Base-by-base conservation (phyloP, 1,284 basidiomycete genomes). In the Coniophora puteana region DNA sequence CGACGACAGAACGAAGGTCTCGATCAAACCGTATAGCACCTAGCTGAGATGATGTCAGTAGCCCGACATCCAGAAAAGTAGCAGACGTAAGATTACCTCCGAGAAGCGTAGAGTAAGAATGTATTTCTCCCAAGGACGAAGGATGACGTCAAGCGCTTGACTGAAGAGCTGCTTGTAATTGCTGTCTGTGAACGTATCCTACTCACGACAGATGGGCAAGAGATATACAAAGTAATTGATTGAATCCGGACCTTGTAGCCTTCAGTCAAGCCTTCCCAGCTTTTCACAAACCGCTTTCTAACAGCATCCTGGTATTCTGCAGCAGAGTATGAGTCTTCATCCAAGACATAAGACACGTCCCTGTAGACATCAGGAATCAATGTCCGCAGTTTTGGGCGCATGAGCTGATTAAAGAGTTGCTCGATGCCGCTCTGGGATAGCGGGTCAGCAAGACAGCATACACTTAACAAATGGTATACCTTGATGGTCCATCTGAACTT, bases 21-120 rank as follows among this genome's bases (percentile, higher is more conserved):
- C 89, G 82, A 57, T 99, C 96, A 59, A 97, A 96, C 12, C 93
- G 87, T 46, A 99, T 86, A 3, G 94, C 94, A n/a, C 96, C 96
- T 38, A 98, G 78, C 89, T 96, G 50, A 27, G 14, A 31, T 37
- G 28, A 36, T 36, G 8, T 41, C 32, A 40, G n/a, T 61, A 49
- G 43, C 5, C 11, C 26, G 16, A 50, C 36, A 18, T 16, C 33
- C 11, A 16, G 24, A 28, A 40, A 8, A 5, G 32, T 7, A 8
- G 24, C 36, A n/a, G 25, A 18, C 38, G 8, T 13, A 36, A 46
- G 51, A 70, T 30, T 51, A 87, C 90, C 75, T 98, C 95, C 11
- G 89, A 89, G 58, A 91, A 98, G 56, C 80, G 83, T 61, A 96
- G 76, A 3, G 78, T 73, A 54, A 86, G 69, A 17, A 94, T 71